These are phyloP conservation scores for Gomphus bonarii DNA, from an alignment of 1,284 basidiomycete species.

Conservation along the genomic window DNA sequence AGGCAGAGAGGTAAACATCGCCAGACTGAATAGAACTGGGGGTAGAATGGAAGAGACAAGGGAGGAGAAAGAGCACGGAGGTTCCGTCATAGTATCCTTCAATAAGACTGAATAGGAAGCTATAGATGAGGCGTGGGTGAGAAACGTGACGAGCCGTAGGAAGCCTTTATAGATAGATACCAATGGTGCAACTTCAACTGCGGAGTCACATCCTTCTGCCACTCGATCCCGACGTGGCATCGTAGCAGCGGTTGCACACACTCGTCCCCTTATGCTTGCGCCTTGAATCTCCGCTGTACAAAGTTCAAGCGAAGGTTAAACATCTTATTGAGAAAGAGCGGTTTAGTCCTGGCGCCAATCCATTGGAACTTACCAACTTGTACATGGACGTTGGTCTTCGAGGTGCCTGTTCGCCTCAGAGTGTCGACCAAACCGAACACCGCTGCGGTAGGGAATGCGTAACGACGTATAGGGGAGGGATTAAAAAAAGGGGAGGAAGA, in stretches of 20 bases:
- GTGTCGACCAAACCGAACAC: conserved; percentile 3
- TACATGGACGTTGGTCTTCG: conserved; percentile 5
- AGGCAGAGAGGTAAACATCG: background rate
- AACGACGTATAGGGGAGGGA: no score
- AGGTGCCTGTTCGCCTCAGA: conserved; percentile 8
- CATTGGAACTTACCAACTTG: background rate
- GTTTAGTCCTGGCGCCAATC: no score
- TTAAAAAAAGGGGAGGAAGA: no score
- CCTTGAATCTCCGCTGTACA: background rate
- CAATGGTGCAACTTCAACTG: background rate
- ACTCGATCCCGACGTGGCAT: background rate
- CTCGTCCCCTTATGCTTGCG: conserved; percentile 6
- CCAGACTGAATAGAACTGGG: background rate
- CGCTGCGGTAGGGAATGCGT: no score
- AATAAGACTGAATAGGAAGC: background rate
- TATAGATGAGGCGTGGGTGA: background rate
- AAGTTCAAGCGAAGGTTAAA: background rate
- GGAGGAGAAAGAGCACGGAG: background rate
- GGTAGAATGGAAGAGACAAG: background rate
- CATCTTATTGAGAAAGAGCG: no score
- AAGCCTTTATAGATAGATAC: background rate
- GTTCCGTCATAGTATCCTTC: background rate
- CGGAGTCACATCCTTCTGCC: background rate
- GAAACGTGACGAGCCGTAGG: background rate
- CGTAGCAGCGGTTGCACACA: conserved; percentile 1